Base-by-base conservation (phyloP, 2,329 filamentous ascomycete genomes). In the Chaetomium olivaceum region DNA sequence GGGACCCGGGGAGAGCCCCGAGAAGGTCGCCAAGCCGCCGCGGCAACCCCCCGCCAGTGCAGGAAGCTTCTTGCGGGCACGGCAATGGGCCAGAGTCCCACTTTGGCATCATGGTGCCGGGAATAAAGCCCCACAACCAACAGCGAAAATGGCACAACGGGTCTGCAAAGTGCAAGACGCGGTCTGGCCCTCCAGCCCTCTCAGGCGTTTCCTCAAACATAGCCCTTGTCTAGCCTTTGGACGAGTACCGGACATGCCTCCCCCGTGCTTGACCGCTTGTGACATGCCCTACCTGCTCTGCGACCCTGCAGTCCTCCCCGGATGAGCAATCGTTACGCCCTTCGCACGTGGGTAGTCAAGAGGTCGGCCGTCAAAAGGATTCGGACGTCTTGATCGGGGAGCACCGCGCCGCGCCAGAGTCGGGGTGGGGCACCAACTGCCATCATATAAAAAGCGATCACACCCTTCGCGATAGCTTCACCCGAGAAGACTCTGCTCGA, bases 81-180 rank as follows among this genome's bases (percentile, higher is more conserved):
- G 43, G 14, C 39, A 43, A n/a, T 29, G 39, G 39, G 4, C 23
- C 21, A 27, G 25, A 48, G 14, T 58, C 9, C 36, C 51, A 43
- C 4, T 25, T 62, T 57, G 52, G 39, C 39, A 43, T n/a, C 23
- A 43, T 48, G 27, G 29, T 48, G 33, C 52, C 43, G 61, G 61
- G 46, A 58, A 58, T 50, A 63, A 58, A 23, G 55, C 31, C 55
- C 61, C 55, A 63, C 61, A 58, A 33, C 19, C 52, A 56, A 33
- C 52, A 43, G 25, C 19, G 4, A 8, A 21, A 29, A 48, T 58
- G 56, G 39, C 16, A 58, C 33, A 19, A 19, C 21, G 33, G 36
- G 27, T 46, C 36, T 43, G 39, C 39, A 43, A 19, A 19, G 5
- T 43, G 27, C 23, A 46, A 16, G 16, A 1, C 14, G 14, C 33